A percentile compares a stretch with the other conserved stretches of the same genome.
phyloP scores from a whole-genome alignment of 108 stramenopile species.

The Bacterosira constricta region DNA sequence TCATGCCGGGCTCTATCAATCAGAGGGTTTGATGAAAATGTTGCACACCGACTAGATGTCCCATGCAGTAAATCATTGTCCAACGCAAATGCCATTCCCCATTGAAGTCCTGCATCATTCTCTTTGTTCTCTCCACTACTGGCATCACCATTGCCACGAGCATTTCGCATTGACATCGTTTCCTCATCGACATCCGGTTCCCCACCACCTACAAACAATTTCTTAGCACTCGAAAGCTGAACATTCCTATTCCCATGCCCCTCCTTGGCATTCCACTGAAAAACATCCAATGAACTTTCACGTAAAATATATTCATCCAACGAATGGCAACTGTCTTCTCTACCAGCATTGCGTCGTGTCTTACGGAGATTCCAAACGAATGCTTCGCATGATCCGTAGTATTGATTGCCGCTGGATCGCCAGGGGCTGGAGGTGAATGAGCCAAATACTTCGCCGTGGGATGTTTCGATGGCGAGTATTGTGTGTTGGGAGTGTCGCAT shows the following conservation, averaged over 20 bases:
- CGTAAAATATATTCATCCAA: constrained; percentile 31
- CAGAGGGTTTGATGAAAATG: constrained; percentile 21
- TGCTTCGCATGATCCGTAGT: constrained; percentile 66
- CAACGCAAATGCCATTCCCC: constrained; percentile 36
- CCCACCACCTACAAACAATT: constrained; percentile 36
- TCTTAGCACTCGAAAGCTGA: constrained; percentile 23
- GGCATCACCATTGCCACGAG: not conserved
- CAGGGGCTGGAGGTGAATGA: constrained; percentile 22
- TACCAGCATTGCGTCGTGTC: constrained; percentile 16
- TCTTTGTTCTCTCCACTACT: not conserved
- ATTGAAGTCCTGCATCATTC: constrained; percentile 2
- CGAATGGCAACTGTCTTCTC: not conserved
- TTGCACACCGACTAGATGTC: constrained; percentile 34
- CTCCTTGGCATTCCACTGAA: constrained; percentile 16
- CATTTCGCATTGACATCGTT: constrained; percentile 6
- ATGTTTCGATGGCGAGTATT: constrained; percentile 26
- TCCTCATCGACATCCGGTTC: constrained; percentile 16
- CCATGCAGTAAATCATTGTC: constrained; percentile 27
- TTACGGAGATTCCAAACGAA: constrained; percentile 73
- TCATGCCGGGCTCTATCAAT: not conserved
- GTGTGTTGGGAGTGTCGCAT: constrained; percentile 10
- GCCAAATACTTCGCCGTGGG: constrained; percentile 24
- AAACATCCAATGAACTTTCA: constrained; percentile 34
- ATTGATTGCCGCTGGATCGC: constrained; percentile 38
- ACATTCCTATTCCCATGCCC: constrained; percentile 37